Evolutionary conservation across 2,329 filamentous ascomycete genomes (phyloP), one percentile per base, ranked within the genome.

Genomic region (Aureobasidium sp.): DNA sequence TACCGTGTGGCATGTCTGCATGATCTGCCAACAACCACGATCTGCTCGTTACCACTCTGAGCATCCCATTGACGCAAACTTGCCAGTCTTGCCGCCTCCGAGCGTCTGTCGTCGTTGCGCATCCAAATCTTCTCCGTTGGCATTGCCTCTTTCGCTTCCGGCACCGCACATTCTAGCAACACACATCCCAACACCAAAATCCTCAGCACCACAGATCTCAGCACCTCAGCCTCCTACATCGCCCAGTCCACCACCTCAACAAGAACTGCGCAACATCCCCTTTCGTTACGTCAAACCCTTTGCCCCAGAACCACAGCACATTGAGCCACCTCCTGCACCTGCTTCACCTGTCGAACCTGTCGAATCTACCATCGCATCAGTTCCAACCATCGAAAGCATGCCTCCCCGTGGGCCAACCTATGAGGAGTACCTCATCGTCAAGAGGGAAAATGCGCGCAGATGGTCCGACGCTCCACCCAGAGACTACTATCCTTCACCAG

Each of bases 1-100:
- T 21, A 61, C 42, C 10, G 60, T 61, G n/a, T 61, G 46, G 38
- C 62, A 63, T 38, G 46, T 59, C n/a, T 63, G 62, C 43, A 23
- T 25, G 5, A 33, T 49, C 29, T 63, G 62, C 43, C 46, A 60
- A 17, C 51, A 57, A 29, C 62, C 62, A 17, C 46, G 62, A 33
- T 63, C 62, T 35, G 51, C 49, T 21, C 45, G 60, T 29, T 63
- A 60, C 15, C 62, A 63, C 38, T 17, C 29, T 29, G 45, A 43
- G 9, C 60, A 63, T 33, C 54, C 62, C 15, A 19, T 63, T 40
- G 33, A 53, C 49, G 3, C 33, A 25, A 11, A 5, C 9, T 8
- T 27, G 4, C 19, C 49, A 53, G 21, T 27, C 49, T 38, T 21
- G 33, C 43, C 50, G 13, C 17, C 38, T 40, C 42, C n/a, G 10